Evolutionary conservation across 2,329 filamentous ascomycete genomes (phyloP).

Genomic region (Neophaeococcomyces aloes): DNA sequence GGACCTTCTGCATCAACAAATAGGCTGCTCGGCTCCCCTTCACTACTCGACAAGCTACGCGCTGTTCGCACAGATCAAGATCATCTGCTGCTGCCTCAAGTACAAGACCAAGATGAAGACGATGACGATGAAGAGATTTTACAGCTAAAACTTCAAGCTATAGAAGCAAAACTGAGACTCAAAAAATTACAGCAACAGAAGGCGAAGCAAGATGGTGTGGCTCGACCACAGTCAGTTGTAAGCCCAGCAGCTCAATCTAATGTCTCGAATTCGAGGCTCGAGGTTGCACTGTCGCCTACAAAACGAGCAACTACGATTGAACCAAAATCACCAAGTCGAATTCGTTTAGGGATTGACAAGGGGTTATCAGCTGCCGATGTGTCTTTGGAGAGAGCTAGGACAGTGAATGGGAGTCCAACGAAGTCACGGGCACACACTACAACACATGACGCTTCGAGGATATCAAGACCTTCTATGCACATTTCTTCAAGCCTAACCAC

Average conservation of each 20-base stretch:
- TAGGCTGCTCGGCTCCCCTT: conserved; percentile 24
- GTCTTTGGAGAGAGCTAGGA: conserved; percentile 61
- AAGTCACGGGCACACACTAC: conserved; percentile 2
- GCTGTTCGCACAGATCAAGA: conserved; percentile 20
- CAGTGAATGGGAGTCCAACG: conserved; percentile 10
- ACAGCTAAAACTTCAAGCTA: conserved; percentile 73
- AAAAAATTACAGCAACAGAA: conserved; percentile 68
- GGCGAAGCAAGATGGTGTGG: conserved; percentile 26
- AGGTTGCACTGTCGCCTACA: conserved; percentile 67
- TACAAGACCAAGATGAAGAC: conserved; percentile 43
- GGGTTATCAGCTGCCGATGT: conserved; percentile 70
- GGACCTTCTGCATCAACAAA: conserved; percentile 50
- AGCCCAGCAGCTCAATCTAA: conserved; percentile 6
- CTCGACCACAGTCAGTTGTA: conserved; percentile 22
- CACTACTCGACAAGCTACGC: conserved; percentile 26
- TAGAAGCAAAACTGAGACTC: conserved; percentile 75
- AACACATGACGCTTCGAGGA: not conserved
- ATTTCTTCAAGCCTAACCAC: conserved; percentile 23
- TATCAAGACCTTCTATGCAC: conserved; percentile 10
- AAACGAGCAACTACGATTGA: conserved; percentile 40
- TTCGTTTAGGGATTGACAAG: conserved; percentile 81
- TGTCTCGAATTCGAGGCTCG: conserved; percentile 21
- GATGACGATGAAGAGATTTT: conserved; percentile 84
- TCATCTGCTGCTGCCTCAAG: conserved; percentile 22
- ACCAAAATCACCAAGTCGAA: conserved; percentile 65